These are phyloP conservation scores for Ophiosphaerella narmari DNA, from an alignment of 2,329 filamentous ascomycete genomes.

Conservation along the genomic window DNA sequence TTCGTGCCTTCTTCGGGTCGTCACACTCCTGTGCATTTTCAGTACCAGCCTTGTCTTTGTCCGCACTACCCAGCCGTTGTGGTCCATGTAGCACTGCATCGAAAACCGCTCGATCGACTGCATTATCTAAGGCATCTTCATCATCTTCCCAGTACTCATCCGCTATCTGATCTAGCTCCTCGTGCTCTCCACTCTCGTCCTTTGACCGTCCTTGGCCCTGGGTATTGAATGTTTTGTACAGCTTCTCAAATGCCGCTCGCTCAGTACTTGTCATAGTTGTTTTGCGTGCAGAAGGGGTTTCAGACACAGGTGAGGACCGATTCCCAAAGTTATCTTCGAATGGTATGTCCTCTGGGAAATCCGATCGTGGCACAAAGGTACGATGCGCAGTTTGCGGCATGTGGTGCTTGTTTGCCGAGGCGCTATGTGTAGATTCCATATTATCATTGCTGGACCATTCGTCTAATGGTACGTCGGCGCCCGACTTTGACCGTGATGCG, in stretches of 20 bases:
- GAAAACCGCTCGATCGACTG: slow-evolving; percentile 37
- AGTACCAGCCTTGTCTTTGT: slow-evolving; percentile 7
- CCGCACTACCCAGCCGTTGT: slow-evolving; percentile 9
- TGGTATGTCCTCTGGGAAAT: too few relatives aligned
- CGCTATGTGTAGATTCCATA: too few relatives aligned
- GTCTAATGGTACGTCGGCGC: slow-evolving; percentile 20
- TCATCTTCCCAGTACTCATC: slow-evolving; percentile 41
- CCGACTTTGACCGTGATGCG: slow-evolving; percentile 19
- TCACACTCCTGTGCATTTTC: too few relatives aligned
- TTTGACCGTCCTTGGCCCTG: slow-evolving; percentile 20
- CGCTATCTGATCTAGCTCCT: slow-evolving; percentile 34
- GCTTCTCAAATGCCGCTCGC: slow-evolving; percentile 42
- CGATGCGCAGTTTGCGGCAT: too few relatives aligned
- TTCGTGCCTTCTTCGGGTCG: neutral
- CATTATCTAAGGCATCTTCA: slow-evolving; percentile 18
- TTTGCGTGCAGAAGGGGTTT: slow-evolving; percentile 12
- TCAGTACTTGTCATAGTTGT: slow-evolving; percentile 44
- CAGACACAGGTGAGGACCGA: too few relatives aligned
- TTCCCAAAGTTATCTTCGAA: too few relatives aligned
- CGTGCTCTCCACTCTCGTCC: slow-evolving; percentile 10
- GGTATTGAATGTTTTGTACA: slow-evolving; percentile 35
- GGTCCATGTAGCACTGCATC: slow-evolving; percentile 29
- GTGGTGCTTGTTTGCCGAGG: too few relatives aligned
- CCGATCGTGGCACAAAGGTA: too few relatives aligned
- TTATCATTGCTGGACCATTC: neutral